Evolutionary conservation across 1,139 yeast genomes (phyloP), one percentile per base, ranked within the genome.

Genomic region (Sugiyamaella japonica): DNA sequence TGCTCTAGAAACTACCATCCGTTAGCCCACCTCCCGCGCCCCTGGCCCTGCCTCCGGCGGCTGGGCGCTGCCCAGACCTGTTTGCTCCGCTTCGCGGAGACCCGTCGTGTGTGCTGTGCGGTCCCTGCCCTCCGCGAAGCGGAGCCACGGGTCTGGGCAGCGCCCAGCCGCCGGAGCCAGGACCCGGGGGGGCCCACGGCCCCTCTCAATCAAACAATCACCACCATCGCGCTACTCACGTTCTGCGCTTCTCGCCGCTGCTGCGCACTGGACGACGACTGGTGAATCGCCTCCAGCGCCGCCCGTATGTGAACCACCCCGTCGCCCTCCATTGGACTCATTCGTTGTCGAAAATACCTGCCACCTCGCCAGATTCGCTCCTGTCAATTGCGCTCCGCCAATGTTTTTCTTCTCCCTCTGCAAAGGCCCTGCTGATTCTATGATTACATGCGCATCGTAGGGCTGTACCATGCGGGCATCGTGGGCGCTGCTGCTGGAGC

Each of bases 221-320:
- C n/a, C n/a, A n/a, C n/a, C n/a, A n/a, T n/a, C n/a, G n/a, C n/a
- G n/a, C n/a, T n/a, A 29, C 73, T 58, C 58, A 70, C 74, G 53
- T 69, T 75, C 57, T 73, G 76, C 12, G 78, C 78, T 56, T 68
- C 69, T 40, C 70, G 66, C 16, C 78, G 64, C 48, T 63, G 66
- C 8, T 73, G 73, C 66, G 89, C 89, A 38, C 82, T 72, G 7
- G 95, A 81, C 56, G 79, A 76, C 25, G 96, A 83, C 52, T 83
- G 83, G 69, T 93, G 91, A 34, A 91, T 87, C 23, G 86, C 80
- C 59, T 83, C 89, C 60, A 93, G 76, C 10, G 97, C 97, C 45
- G 80, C 74, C 25, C 87, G 80, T 38, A 91, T 86, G 56, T 66
- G 68, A 28, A 61, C 59, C 46, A 64, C 55, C 36, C 66, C 68